phyloP scores from a whole-genome alignment of 331 rosid genomes.

The Rhamnella rubrinervis region DNA sequence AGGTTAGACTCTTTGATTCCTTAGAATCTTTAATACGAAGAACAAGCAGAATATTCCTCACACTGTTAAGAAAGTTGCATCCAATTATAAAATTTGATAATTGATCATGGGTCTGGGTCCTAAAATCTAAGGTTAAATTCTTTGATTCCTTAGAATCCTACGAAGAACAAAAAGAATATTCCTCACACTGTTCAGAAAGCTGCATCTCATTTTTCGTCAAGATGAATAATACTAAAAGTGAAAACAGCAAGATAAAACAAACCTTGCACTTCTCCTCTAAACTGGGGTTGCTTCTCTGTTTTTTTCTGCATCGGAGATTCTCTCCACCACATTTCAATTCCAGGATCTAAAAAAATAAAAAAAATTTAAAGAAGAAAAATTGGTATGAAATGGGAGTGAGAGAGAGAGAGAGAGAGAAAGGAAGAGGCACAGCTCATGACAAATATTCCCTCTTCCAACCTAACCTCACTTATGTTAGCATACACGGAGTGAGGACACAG shows the following conservation, averaged over 20 bases:
- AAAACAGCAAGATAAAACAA: slow-evolving; percentile 81
- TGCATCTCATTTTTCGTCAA: slow-evolving; percentile 57
- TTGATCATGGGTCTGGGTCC: slow-evolving; percentile 43
- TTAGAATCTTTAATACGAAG: too few species aligned
- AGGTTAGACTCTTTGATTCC: too few species aligned
- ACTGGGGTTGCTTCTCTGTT: slow-evolving; percentile 60
- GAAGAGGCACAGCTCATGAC: slow-evolving; percentile 66
- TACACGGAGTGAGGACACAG: slow-evolving; percentile 87
- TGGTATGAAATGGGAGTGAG: slow-evolving; percentile 42
- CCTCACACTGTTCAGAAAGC: slow-evolving; percentile 47
- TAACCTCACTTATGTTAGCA: slow-evolving; percentile 92
- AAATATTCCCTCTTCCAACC: slow-evolving; percentile 85
- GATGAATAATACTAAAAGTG: slow-evolving; percentile 57
- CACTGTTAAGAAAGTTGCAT: too few species aligned
- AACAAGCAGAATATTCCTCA: too few species aligned
- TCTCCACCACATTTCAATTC: slow-evolving; percentile 75
- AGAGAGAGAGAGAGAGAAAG: slow-evolving; percentile 24
- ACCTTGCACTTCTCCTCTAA: slow-evolving; percentile 75
- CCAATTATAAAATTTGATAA: slow-evolving; percentile 19
- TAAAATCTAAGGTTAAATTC: slow-evolving; percentile 75
- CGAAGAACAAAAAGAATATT: slow-evolving; percentile 73
- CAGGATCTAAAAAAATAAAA: slow-evolving; percentile 39
- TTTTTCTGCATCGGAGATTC: slow-evolving; percentile 81
- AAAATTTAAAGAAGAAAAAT: slow-evolving; percentile 35
- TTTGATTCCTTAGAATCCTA: slow-evolving; percentile 73